These are phyloP conservation scores for Coemansia biformis DNA, from an alignment of 192 early-diverging fungal species.

Conservation along the genomic window DNA sequence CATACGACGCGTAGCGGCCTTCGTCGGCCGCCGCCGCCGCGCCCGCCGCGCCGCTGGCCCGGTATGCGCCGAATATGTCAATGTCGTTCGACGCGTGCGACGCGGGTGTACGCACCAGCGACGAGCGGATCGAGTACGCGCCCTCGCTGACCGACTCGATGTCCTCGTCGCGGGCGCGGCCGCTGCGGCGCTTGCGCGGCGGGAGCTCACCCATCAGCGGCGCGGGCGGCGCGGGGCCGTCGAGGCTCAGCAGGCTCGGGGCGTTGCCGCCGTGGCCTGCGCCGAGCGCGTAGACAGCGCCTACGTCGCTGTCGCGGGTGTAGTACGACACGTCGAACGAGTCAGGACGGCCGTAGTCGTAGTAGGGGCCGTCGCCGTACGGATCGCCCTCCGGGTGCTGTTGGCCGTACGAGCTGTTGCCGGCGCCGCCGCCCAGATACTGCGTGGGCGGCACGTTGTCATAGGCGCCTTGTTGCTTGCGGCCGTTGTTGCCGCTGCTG, in stretches of 20 bases:
- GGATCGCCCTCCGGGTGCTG: conserved; percentile 42
- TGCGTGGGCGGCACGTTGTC: conserved; percentile 50
- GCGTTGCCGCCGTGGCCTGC: conserved; percentile 23
- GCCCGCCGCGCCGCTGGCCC: conserved; percentile 25
- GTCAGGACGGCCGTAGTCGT: conserved; percentile 50
- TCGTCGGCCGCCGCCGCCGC: conserved; percentile 48
- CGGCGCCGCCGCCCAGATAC: conserved; percentile 44
- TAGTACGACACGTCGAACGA: conserved; percentile 57
- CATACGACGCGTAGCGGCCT: conserved; percentile 64
- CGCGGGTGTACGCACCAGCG: conserved; percentile 54
- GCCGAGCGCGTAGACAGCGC: conserved; percentile 39
- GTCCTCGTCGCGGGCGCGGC: conserved; percentile 49
- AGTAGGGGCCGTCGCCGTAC: conserved; percentile 42
- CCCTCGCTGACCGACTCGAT: conserved; percentile 53
- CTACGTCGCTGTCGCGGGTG: conserved; percentile 42
- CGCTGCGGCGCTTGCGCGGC: conserved; percentile 45
- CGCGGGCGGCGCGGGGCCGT: conserved; percentile 44
- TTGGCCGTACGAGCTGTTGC: conserved; percentile 19
- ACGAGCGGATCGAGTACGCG: conserved; percentile 52
- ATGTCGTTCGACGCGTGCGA: conserved; percentile 50
- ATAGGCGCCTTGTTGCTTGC: conserved; percentile 32
- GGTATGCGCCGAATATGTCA: conserved; percentile 53
- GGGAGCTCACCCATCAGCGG: conserved; percentile 49
- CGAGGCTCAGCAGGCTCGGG: conserved; percentile 45
- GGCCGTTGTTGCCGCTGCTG: conserved; percentile 16